phyloP scores from a whole-genome alignment of 768 basidiomycete species.

The Hypholoma fasciculare region DNA sequence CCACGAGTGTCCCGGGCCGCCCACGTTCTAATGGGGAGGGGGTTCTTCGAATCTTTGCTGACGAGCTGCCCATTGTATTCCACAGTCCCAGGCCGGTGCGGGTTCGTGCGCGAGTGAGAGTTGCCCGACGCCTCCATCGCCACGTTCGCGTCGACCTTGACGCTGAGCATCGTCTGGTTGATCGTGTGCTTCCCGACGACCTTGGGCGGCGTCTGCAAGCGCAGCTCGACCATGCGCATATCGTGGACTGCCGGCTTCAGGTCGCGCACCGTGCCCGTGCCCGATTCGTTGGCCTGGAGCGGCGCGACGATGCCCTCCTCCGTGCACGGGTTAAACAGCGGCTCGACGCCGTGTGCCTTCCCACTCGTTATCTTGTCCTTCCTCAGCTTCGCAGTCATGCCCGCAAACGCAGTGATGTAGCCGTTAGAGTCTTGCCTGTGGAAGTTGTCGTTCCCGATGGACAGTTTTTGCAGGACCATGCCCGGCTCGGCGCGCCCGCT shows the following conservation, averaged over 20 bases:
- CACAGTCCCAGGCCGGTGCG: constrained; percentile 14
- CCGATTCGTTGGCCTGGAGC: constrained; percentile 1
- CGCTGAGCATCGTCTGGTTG: constrained; percentile 32
- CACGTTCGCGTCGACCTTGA: constrained; percentile 34
- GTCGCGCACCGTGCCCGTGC: constrained; percentile 5
- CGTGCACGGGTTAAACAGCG: constrained; percentile 27
- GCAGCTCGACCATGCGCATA: constrained; percentile 28
- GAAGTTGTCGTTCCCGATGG: background rate
- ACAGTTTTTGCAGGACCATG: constrained; percentile 44
- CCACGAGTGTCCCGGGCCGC: background rate
- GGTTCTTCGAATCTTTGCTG: too few relatives aligned
- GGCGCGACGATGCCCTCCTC: constrained; percentile 29
- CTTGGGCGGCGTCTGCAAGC: constrained; percentile 37
- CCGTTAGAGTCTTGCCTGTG: background rate
- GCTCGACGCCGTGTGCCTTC: constrained; percentile 6
- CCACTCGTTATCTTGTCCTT: background rate
- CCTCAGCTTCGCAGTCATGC: constrained; percentile 32
- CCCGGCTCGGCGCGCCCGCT: constrained; percentile 57
- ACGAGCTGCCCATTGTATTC: background rate
- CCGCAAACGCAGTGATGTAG: constrained; percentile 44
- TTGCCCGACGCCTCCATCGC: constrained; percentile 35
- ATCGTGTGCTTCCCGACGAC: constrained; percentile 42
- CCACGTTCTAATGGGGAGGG: background rate
- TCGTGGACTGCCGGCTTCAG: constrained; percentile 22
- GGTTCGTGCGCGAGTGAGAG: constrained; percentile 39